phyloP scores from a whole-genome alignment of 495 filamentous ascomycete genomes.

The Tetracladium setigerum region DNA sequence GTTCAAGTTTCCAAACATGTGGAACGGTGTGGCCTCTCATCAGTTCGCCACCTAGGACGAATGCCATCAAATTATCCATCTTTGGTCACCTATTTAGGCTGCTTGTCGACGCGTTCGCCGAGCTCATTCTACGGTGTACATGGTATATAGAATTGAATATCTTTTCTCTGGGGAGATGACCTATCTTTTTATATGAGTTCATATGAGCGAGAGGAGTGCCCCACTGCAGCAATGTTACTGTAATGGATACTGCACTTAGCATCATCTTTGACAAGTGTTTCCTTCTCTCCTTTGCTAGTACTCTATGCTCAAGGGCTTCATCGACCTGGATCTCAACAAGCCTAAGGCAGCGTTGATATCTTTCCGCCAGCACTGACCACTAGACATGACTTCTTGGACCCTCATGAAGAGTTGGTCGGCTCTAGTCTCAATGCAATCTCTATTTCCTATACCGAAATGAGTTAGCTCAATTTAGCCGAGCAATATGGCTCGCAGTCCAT shows the following conservation, averaged over 20 bases:
- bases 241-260: slow-evolving; percentile 17
- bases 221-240: slow-evolving; percentile 16
- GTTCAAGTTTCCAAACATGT: too few species aligned
- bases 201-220: slow-evolving; percentile 26
- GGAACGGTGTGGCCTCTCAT: too few species aligned
- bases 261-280: slow-evolving; percentile 16
- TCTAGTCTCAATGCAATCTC: slow-evolving; percentile 21
- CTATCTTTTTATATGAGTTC: slow-evolving; percentile 19
- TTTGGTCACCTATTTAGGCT: too few species aligned
- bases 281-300: slow-evolving; percentile 22
- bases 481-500: slow-evolving; percentile 17
- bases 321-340: slow-evolving; percentile 19
- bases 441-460: slow-evolving; percentile 21
- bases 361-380: slow-evolving; percentile 19
- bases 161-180: not conserved
- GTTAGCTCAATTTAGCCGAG: slow-evolving; percentile 17
- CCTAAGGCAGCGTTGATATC: slow-evolving; percentile 15
- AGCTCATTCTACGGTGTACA: slow-evolving; percentile 22
- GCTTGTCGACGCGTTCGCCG: slow-evolving; percentile 11
- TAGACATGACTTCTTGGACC: slow-evolving; percentile 7
- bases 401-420: slow-evolving; percentile 17
- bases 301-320: slow-evolving; percentile 22
- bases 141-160: slow-evolving; percentile 15
- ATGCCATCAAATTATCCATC: too few species aligned
- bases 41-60: too few species aligned